Percentiles rank a stretch among this genome's conserved stretches.
These are phyloP conservation scores for Starmerella powellii DNA, from an alignment of 805 yeast species.

Conservation along the genomic window DNA sequence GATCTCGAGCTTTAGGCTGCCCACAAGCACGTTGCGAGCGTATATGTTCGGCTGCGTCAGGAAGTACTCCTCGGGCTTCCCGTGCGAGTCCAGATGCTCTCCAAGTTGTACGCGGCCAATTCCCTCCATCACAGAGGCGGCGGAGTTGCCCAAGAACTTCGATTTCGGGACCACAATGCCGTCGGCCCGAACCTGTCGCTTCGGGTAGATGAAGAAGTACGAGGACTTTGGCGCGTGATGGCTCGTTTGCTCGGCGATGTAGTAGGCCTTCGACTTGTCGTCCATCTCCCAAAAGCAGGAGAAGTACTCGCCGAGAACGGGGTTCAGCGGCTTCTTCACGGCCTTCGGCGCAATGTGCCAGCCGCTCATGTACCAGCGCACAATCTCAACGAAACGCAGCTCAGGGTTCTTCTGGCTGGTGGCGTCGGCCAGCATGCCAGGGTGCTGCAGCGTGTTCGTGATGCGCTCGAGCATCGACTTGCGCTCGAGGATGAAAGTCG, in stretches of 20 bases:
- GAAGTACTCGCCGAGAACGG: conserved; percentile 84
- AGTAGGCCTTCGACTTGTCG: conserved; percentile 57
- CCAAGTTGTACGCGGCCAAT: conserved; percentile 45
- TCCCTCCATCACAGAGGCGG: conserved; percentile 97
- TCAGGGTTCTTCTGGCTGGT: conserved; percentile 45
- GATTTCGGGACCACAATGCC: conserved; percentile 83
- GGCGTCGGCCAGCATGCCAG: conserved; percentile 61
- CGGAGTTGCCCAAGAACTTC: conserved; percentile 82
- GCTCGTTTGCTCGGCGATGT: conserved; percentile 86
- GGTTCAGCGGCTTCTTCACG: conserved; percentile 92
- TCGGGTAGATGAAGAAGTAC: conserved; percentile 79
- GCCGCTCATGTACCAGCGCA: conserved; percentile 83
- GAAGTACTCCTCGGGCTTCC: conserved; percentile 52
- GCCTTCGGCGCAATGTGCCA: conserved; percentile 99
- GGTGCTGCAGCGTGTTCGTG: conserved; percentile 70
- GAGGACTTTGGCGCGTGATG: conserved; percentile 98
- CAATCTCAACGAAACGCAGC: conserved; percentile 59
- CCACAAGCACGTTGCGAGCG: conserved; percentile 85
- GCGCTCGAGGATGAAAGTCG: conserved; percentile 88
- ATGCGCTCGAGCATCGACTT: conserved; percentile 94
- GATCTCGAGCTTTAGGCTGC: conserved; percentile 75
- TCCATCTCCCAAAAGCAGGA: conserved; percentile 87
- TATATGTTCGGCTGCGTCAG: conserved; percentile 94
- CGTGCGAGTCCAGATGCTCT: conserved; percentile 39
- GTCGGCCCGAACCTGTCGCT: conserved; percentile 67